Conservation (phyloP, 2,329 filamentous ascomycete species). For the Fusarium phyllophilum region DNA sequence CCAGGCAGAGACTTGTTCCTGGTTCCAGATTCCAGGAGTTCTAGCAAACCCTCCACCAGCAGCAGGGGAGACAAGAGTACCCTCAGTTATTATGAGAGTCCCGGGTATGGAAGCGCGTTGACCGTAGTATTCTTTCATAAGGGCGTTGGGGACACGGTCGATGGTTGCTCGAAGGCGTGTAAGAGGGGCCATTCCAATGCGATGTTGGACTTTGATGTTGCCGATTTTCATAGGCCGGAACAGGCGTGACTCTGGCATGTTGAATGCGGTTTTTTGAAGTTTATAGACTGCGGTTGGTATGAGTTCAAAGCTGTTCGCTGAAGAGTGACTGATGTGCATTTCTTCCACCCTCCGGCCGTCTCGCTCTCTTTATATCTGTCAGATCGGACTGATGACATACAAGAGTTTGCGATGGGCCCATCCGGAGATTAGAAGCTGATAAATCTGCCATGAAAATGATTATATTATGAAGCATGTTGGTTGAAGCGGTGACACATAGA, state of each 20-base stretch:
- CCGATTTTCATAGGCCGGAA: constrained; percentile 58
- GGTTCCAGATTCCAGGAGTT: constrained; percentile 68
- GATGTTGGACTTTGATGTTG: constrained; percentile 52
- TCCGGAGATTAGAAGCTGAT: neutral
- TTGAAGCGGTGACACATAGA: neutral
- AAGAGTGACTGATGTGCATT: neutral
- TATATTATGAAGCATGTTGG: rapidly evolving
- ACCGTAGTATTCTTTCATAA: constrained; percentile 59
- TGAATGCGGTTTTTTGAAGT: rapidly evolving
- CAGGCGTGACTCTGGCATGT: constrained; percentile 45
- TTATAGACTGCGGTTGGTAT: rapidly evolving
- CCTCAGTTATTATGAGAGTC: constrained; percentile 56
- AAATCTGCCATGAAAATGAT: neutral
- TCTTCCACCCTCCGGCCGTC: rapidly evolving
- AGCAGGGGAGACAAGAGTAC: constrained; percentile 54
- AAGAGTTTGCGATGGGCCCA: rapidly evolving
- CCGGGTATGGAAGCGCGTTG: constrained; percentile 57
- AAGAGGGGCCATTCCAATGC: constrained; percentile 66
- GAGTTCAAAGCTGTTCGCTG: rapidly evolving
- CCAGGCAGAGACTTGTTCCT: constrained; percentile 69
- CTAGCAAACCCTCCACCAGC: constrained; percentile 51
- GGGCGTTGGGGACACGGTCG: constrained; percentile 38
- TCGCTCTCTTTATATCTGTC: neutral
- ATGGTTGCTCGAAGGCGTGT: constrained; percentile 62
- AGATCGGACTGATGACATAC: neutral